These are phyloP conservation scores for Sarocladium kiliense DNA, from an alignment of 2,329 filamentous ascomycete genomes.

Conservation along the genomic window DNA sequence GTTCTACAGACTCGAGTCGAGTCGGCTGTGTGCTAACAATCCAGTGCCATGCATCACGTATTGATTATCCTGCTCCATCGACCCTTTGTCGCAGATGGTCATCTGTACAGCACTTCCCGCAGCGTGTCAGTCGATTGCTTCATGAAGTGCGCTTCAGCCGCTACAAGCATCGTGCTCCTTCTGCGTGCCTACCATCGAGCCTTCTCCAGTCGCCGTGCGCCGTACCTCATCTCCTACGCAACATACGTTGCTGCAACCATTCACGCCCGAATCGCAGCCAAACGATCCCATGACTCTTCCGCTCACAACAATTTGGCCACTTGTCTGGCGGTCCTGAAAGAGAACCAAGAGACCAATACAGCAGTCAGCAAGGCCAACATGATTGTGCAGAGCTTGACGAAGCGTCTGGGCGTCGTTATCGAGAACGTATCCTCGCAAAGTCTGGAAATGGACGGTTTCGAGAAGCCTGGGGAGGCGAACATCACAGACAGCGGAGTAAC, in stretches of 20 bases:
- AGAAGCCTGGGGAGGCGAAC: background rate
- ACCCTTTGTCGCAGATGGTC: constrained; percentile 45
- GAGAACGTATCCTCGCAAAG: constrained; percentile 11
- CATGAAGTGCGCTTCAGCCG: constrained; percentile 39
- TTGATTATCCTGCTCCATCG: constrained; percentile 48
- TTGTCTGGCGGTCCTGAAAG: constrained; percentile 40
- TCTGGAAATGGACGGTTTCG: constrained; percentile 8
- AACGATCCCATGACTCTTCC: constrained; percentile 31
- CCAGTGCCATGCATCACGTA: constrained; percentile 42
- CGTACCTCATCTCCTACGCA: constrained; percentile 50
- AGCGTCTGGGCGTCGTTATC: constrained; percentile 31
- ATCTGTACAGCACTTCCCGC: constrained; percentile 36
- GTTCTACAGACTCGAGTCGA: constrained; percentile 7
- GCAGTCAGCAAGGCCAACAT: constrained; percentile 39
- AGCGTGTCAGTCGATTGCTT: constrained; percentile 38
- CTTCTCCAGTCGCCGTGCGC: constrained; percentile 40
- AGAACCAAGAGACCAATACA: constrained; percentile 46
- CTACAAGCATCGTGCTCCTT: constrained; percentile 36
- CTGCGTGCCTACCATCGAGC: constrained; percentile 37
- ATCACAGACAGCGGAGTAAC: background rate
- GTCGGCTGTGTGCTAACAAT: background rate
- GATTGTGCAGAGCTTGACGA: constrained; percentile 40
- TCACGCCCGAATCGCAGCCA: constrained; percentile 44
- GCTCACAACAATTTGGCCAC: constrained; percentile 34
- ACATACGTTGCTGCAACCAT: constrained; percentile 51